phyloP scores from a whole-genome alignment of 345 rosid genomes.

The Corchorus olitorius region DNA sequence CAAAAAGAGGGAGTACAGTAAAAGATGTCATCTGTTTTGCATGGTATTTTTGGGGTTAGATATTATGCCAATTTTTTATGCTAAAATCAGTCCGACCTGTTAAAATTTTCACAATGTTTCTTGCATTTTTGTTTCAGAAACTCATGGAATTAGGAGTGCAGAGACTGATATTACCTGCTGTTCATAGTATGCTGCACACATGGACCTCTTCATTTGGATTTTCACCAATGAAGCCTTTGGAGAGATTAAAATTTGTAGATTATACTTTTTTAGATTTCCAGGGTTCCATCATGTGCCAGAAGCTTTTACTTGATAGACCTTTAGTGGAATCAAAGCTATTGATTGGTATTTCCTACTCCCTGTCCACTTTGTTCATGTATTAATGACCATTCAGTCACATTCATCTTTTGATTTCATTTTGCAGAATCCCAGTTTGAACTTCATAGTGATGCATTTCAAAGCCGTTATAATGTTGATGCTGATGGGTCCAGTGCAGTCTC shows the following conservation, averaged over 20 bases:
- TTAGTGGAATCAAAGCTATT: conserved; percentile 27
- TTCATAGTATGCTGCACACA: conserved; percentile 53
- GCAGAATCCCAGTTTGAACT: conserved; percentile 37
- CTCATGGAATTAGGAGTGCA: conserved; percentile 63
- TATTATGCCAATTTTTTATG: not conserved
- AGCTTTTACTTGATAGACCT: conserved; percentile 37
- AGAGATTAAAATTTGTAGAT: conserved; percentile 52
- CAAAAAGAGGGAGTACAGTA: not conserved
- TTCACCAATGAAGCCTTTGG: conserved; percentile 49
- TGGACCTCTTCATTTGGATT: conserved; percentile 86
- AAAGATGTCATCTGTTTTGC: not conserved
- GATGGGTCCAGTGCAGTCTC: conserved; percentile 41
- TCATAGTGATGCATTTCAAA: conserved; percentile 21
- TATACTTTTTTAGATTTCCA: conserved; percentile 70
- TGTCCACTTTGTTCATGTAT: not conserved
- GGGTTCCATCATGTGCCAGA: conserved; percentile 72
- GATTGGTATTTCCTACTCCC: conserved; percentile 29
- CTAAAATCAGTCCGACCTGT: not conserved
- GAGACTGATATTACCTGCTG: conserved; percentile 79
- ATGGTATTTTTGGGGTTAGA: not conserved
- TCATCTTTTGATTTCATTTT: conserved; percentile 20
- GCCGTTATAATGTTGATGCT: conserved; percentile 30
- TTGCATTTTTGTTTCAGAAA: conserved; percentile 44
- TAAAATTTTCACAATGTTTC: not conserved
- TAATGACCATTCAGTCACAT: not conserved